These are phyloP conservation scores for Fonsecaea pugnacius DNA, from an alignment of 2,329 filamentous ascomycete genomes.

Conservation along the genomic window DNA sequence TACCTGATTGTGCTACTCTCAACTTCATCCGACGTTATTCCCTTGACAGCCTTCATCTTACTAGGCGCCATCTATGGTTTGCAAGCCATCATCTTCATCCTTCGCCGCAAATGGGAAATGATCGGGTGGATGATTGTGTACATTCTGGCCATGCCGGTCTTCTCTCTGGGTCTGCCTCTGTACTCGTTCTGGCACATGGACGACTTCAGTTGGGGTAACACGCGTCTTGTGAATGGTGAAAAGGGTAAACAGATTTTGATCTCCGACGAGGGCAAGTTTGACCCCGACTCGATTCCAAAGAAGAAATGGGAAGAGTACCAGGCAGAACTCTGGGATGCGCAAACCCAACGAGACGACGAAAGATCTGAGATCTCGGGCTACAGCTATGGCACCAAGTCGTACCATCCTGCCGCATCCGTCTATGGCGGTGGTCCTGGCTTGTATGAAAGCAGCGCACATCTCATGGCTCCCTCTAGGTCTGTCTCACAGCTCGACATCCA, in stretches of 20 bases:
- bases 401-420: slow-evolving; percentile 66
- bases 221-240: slow-evolving; percentile 93
- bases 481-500: slow-evolving; percentile 65
- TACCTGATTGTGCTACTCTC: slow-evolving; percentile 82
- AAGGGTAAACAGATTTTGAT: slow-evolving; percentile 90
- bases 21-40: slow-evolving; percentile 67
- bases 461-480: slow-evolving; percentile 62
- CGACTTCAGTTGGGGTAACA: slow-evolving; percentile 99
- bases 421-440: slow-evolving; percentile 65
- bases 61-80: slow-evolving; percentile 96
- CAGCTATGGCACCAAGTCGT: slow-evolving; percentile 88
- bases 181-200: slow-evolving; percentile 99
- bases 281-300: slow-evolving; percentile 86
- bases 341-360: slow-evolving; percentile 78
- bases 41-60: slow-evolving; percentile 84
- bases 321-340: slow-evolving; percentile 93
- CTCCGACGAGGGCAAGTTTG: slow-evolving; percentile 97
- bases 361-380: slow-evolving; percentile 89
- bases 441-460: slow-evolving; percentile 32
- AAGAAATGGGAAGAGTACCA: slow-evolving; percentile 99
- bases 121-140: slow-evolving; percentile 99
- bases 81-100: slow-evolving; percentile 94
- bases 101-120: slow-evolving; percentile 99
- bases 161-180: slow-evolving; percentile 84
- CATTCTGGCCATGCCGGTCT: slow-evolving; percentile 85